Conservation (phyloP, 768 basidiomycete genomes). For the Rubroboletus satanas region DNA sequence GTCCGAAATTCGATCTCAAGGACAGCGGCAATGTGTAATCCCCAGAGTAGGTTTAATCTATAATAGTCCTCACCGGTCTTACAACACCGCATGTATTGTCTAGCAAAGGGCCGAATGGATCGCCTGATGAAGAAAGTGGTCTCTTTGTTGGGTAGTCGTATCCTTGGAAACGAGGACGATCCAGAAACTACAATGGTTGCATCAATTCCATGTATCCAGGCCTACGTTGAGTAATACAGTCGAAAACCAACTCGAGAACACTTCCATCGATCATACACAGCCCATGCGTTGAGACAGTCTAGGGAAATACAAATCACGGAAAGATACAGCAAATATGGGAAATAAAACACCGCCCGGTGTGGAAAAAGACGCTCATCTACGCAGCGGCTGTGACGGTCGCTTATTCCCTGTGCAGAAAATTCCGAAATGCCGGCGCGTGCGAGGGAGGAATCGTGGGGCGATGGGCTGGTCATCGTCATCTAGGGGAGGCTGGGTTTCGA, state of each 20-base stretch:
- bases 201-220: background rate
- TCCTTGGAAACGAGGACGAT: background rate
- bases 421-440: conserved; percentile 29
- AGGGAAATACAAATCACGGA: conserved; percentile 7
- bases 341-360: background rate
- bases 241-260: background rate
- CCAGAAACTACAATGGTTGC: background rate
- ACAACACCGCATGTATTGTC: too few relatives aligned
- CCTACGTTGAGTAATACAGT: conserved; percentile 2
- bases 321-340: conserved; percentile 4
- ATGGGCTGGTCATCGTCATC: conserved; percentile 8
- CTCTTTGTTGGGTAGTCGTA: conserved; percentile 26
- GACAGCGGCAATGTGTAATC: conserved; percentile 28
- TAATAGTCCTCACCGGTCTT: too few relatives aligned
- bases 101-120: background rate
- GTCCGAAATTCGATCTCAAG: conserved; percentile 42
- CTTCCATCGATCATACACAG: conserved; percentile 11
- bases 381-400: conserved; percentile 9
- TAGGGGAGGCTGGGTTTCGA: background rate
- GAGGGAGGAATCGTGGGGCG: conserved; percentile 12
- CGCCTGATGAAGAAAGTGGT: conserved; percentile 16
- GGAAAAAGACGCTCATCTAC: conserved; percentile 4
- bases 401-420: conserved; percentile 38
- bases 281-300: background rate
- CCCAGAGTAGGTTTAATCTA: background rate